Conservation (phyloP, 176 grass and related monocot genomes). For the Juncus inflexus region DNA sequence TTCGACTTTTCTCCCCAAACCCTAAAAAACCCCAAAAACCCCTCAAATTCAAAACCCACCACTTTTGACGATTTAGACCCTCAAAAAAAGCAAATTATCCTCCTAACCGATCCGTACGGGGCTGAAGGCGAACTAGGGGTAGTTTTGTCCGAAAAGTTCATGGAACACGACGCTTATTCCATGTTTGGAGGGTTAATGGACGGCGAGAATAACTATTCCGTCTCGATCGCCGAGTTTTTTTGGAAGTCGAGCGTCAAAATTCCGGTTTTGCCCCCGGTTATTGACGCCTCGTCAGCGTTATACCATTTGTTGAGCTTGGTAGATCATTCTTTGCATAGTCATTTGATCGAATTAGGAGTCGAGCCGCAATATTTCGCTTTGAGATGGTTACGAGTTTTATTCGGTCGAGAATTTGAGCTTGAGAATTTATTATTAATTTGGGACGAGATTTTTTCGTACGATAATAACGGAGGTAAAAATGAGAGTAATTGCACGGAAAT, state of each 20-base stretch:
- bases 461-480: conserved; percentile 61
- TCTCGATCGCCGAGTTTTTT: conserved; percentile 81
- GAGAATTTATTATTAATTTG: conserved; percentile 67
- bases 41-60: conserved; percentile 37
- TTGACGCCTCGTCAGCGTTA: conserved; percentile 92
- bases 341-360: conserved; percentile 86
- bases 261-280: conserved; percentile 54
- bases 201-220: conserved; percentile 45
- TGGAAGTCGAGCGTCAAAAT: conserved; percentile 49
- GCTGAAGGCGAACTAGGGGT: conserved; percentile 89
- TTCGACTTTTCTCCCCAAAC: conserved; percentile 66
- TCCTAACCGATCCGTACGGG: conserved; percentile 91
- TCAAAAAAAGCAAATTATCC: conserved; percentile 67
- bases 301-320: conserved; percentile 77
- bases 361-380: conserved; percentile 96
- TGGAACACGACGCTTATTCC: conserved; percentile 98
- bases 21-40: conserved; percentile 40
- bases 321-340: conserved; percentile 81
- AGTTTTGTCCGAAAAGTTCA: conserved; percentile 89
- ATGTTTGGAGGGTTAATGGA: conserved; percentile 92
- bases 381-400: conserved; percentile 93
- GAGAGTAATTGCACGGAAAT: conserved; percentile 37
- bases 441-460: conserved; percentile 73
- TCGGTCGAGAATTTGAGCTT: conserved; percentile 84
- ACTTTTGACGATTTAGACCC: conserved; percentile 62